A percentile compares a stretch with the other conserved stretches of the same genome.
These are phyloP conservation scores for Schoenoplectus tabernaemontani DNA, from an alignment of 202 grass and related monocot genomes.

Conservation along the genomic window DNA sequence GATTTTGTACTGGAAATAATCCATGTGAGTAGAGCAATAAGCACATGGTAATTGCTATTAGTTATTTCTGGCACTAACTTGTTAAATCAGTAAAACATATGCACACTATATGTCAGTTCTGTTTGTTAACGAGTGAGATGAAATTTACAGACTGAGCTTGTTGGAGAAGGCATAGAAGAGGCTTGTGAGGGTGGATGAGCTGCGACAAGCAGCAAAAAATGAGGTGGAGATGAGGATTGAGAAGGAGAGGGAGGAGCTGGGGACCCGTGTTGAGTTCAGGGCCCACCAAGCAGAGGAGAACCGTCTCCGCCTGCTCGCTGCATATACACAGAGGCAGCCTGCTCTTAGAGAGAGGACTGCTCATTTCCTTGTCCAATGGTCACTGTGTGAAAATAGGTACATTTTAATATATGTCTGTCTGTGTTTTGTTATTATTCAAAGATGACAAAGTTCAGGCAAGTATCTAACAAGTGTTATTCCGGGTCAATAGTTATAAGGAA, in stretches of 20 bases:
- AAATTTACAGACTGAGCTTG: slow-evolving; percentile 54
- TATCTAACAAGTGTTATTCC: not conserved
- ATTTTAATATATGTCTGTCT: not conserved
- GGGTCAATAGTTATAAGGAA: slow-evolving; percentile 34
- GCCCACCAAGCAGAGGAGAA: slow-evolving; percentile 82
- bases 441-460: not conserved
- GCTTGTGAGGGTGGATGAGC: slow-evolving; percentile 72
- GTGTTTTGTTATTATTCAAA: not conserved
- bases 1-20: not conserved
- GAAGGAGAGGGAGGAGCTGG: slow-evolving; percentile 85
- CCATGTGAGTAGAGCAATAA: no score
- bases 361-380: slow-evolving; percentile 52
- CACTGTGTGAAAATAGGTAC: slow-evolving; percentile 54
- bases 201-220: slow-evolving; percentile 77
- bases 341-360: slow-evolving; percentile 73
- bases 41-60: not conserved
- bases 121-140: not conserved
- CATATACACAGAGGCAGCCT: slow-evolving; percentile 48
- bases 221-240: slow-evolving; percentile 66
- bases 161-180: slow-evolving; percentile 66
- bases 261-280: slow-evolving; percentile 69
- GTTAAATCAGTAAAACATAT: not conserved
- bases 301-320: slow-evolving; percentile 58
- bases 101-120: not conserved
- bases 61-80: not conserved